Evolutionary conservation across 441 rosid genomes (phyloP).

Genomic region (Erodium trifolium): DNA sequence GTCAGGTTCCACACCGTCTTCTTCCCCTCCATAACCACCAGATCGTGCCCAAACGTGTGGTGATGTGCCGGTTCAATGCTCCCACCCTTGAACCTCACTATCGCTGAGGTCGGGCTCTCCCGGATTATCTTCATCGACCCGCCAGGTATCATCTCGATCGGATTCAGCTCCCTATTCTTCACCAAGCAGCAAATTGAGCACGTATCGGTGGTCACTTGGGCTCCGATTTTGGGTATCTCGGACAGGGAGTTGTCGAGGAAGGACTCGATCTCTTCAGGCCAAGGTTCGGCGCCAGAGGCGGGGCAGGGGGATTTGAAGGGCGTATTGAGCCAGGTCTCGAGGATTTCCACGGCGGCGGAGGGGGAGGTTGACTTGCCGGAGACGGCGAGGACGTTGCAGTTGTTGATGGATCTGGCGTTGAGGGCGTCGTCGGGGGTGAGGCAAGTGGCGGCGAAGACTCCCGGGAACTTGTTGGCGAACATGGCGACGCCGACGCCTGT

Average conservation of each 20-base stretch:
- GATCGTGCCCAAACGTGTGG: constrained; percentile 23
- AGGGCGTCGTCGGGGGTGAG: constrained; percentile 50
- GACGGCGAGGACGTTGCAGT: constrained; percentile 74
- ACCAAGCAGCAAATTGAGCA: constrained; percentile 19
- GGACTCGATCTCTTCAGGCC: constrained; percentile 17
- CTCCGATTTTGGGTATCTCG: constrained; percentile 19
- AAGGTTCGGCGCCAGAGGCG: constrained; percentile 30
- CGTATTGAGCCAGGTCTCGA: constrained; percentile 60
- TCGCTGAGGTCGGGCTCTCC: constrained; percentile 12
- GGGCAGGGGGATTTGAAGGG: constrained; percentile 78
- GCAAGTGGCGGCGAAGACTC: constrained; percentile 76
- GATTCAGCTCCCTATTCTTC: constrained; percentile 19
- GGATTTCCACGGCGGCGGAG: constrained; percentile 49
- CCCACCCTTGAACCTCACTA: too few species aligned
- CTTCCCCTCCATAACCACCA: constrained; percentile 22
- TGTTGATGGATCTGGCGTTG: constrained; percentile 71
- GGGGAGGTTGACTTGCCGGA: constrained; percentile 52
- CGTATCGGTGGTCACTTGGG: neutral
- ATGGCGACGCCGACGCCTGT: constrained; percentile 79
- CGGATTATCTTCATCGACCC: constrained; percentile 23
- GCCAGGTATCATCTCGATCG: constrained; percentile 19
- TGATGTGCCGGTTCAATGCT: constrained; percentile 12
- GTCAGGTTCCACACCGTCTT: constrained; percentile 4
- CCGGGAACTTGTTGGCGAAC: constrained; percentile 84
- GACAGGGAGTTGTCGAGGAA: constrained; percentile 15